These are phyloP conservation scores for Sporothrix phasma DNA, from an alignment of 2,329 filamentous ascomycete genomes.

Conservation along the genomic window DNA sequence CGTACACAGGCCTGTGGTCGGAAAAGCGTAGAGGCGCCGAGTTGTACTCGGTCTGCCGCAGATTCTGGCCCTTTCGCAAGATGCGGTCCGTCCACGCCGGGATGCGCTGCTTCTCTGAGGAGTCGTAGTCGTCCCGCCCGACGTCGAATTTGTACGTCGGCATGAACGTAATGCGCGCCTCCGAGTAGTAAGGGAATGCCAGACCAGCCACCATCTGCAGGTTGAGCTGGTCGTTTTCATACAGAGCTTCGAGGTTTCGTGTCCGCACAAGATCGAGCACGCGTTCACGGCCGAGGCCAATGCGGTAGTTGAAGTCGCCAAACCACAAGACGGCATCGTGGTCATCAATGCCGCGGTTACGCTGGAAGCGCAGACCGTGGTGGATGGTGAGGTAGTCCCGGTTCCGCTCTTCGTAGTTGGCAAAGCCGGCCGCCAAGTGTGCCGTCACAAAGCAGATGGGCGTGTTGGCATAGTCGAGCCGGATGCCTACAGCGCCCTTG, in stretches of 20 bases:
- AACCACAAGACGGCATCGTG: constrained; percentile 87
- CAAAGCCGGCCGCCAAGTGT: constrained; percentile 89
- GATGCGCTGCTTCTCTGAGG: constrained; percentile 89
- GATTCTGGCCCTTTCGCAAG: constrained; percentile 70
- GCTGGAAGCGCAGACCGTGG: constrained; percentile 78
- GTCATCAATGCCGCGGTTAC: constrained; percentile 82
- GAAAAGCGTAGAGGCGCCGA: constrained; percentile 78
- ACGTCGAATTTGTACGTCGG: constrained; percentile 96
- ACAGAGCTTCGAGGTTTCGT: constrained; percentile 65
- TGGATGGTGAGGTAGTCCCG: constrained; percentile 85
- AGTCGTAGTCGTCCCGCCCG: constrained; percentile 81
- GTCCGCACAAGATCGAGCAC: constrained; percentile 65
- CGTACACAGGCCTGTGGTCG: constrained; percentile 92
- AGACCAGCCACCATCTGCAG: constrained; percentile 91
- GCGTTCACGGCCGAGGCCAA: constrained; percentile 70
- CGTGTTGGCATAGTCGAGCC: constrained; percentile 88
- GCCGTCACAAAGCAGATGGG: constrained; percentile 93
- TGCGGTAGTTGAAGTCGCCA: constrained; percentile 97
- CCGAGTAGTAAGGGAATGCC: constrained; percentile 84
- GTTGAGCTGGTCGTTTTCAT: constrained; percentile 93
- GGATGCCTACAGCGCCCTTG: constrained; percentile 93
- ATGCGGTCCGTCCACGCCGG: constrained; percentile 97
- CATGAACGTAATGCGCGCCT: constrained; percentile 76
- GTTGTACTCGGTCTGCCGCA: constrained; percentile 75
- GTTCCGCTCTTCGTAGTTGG: constrained; percentile 94